phyloP scores from a whole-genome alignment of 1,284 basidiomycete species.

The Sanghuangporus weigelae region DNA sequence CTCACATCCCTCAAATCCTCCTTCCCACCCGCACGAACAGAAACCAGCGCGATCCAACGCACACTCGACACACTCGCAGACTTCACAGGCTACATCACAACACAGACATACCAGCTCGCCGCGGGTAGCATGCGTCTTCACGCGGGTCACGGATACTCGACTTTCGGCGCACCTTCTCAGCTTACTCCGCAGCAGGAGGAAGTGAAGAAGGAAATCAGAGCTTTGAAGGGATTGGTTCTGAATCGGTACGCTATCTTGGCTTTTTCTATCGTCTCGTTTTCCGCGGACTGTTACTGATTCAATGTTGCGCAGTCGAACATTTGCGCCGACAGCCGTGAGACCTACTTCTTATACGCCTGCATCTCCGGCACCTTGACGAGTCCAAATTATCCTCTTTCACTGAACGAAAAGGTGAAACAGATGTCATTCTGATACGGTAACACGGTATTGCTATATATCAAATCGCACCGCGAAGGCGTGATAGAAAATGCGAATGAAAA shows the following conservation, averaged over 20 bases:
- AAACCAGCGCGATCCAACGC: constrained; percentile 36
- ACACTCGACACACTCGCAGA: constrained; percentile 54
- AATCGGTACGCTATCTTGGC: constrained; percentile 39
- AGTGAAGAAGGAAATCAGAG: constrained; percentile 55
- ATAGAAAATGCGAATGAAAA: neutral
- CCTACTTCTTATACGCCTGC: neutral
- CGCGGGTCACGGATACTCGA: constrained; percentile 21
- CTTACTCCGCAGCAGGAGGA: constrained; percentile 51
- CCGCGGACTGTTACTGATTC: constrained; percentile 17
- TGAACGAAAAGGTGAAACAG: neutral
- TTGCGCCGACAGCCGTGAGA: constrained; percentile 5
- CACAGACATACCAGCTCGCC: constrained; percentile 49
- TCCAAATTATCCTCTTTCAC: neutral
- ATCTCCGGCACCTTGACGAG: neutral
- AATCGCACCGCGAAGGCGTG: too few species aligned
- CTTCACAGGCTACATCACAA: constrained; percentile 62
- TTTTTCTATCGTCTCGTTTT: neutral
- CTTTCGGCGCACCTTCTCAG: constrained; percentile 6
- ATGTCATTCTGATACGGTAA: neutral
- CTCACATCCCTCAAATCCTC: constrained; percentile 43
- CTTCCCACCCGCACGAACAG: constrained; percentile 29
- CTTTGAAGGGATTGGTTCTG: constrained; percentile 61
- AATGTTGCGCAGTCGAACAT: constrained; percentile 3
- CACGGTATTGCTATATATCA: too few species aligned
- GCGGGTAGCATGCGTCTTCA: constrained; percentile 26